A percentile compares a stretch with the other conserved stretches of the same genome.
Evolutionary conservation across 139 green algal species (phyloP).

Genomic region (Closterium sp.): DNA sequence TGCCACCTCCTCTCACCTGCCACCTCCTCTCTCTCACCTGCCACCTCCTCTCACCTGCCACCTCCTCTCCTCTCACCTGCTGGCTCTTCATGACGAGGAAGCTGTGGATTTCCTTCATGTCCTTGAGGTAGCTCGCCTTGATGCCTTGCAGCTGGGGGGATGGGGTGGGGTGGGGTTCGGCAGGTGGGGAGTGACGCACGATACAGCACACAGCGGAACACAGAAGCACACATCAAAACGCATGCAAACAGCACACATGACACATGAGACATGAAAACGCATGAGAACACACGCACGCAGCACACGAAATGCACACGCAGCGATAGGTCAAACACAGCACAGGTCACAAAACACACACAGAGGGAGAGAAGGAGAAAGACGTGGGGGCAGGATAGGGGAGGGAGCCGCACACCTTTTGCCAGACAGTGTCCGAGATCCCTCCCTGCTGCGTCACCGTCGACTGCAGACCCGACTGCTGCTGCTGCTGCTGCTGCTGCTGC

Average conservation of each 20-base stretch:
- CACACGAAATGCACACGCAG: too few species aligned
- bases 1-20: too few species aligned
- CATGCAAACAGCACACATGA: too few species aligned
- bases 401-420: slow-evolving; percentile 10
- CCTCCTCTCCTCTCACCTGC: background rate
- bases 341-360: too few species aligned
- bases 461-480: slow-evolving; percentile 7
- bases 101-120: slow-evolving; percentile 21
- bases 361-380: too few species aligned
- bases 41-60: too few species aligned
- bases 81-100: slow-evolving; percentile 25
- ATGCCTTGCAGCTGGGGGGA: slow-evolving; percentile 9
- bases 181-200: background rate
- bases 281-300: too few species aligned
- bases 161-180: background rate
- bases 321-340: too few species aligned
- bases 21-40: too few species aligned
- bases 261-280: too few species aligned
- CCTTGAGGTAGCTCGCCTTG: slow-evolving; percentile 28
- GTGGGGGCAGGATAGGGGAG: background rate
- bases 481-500: slow-evolving; percentile 11
- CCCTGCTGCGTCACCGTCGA: background rate
- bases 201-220: background rate
- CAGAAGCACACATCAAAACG: background rate
- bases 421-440: slow-evolving; percentile 1